Conservation (phyloP, 2,329 filamentous ascomycete species). For the Westerdykella aurantiaca region DNA sequence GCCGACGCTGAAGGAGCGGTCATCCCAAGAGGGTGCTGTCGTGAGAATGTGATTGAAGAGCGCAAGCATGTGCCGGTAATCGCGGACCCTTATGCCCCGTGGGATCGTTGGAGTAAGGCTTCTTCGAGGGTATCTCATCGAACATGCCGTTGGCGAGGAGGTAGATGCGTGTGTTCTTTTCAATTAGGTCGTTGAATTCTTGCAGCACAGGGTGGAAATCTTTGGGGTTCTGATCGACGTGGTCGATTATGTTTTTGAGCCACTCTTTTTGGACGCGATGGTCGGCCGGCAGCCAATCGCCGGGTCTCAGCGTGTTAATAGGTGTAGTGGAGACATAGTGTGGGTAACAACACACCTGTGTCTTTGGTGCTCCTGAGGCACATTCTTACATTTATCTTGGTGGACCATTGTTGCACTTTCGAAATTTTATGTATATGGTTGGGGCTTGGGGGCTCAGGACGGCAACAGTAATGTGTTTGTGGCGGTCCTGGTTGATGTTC, state of each 20-base stretch:
- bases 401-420: background rate
- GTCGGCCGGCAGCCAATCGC: slow-evolving; percentile 58
- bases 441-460: no score
- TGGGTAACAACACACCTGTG: background rate
- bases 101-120: slow-evolving; percentile 57
- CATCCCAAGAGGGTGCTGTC: slow-evolving; percentile 39
- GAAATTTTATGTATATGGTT: no score
- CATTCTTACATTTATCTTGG: background rate
- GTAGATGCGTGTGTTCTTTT: slow-evolving; percentile 57
- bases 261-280: slow-evolving; percentile 58
- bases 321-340: background rate
- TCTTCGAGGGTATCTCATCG: slow-evolving; percentile 56
- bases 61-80: slow-evolving; percentile 61
- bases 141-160: slow-evolving; percentile 66
- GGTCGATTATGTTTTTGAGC: slow-evolving; percentile 52
- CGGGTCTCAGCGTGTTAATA: slow-evolving; percentile 19
- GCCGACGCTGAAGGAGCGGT: slow-evolving; percentile 33
- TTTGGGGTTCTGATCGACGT: slow-evolving; percentile 49
- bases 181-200: slow-evolving; percentile 63
- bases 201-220: slow-evolving; percentile 55
- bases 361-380: background rate
- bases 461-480: no score
- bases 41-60: slow-evolving; percentile 55
- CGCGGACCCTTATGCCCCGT: slow-evolving; percentile 55
- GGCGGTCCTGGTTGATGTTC: no score